Base-by-base conservation (phyloP, 228 moss, liverwort and hornwort species). In the Sphagnum magellanicum region DNA sequence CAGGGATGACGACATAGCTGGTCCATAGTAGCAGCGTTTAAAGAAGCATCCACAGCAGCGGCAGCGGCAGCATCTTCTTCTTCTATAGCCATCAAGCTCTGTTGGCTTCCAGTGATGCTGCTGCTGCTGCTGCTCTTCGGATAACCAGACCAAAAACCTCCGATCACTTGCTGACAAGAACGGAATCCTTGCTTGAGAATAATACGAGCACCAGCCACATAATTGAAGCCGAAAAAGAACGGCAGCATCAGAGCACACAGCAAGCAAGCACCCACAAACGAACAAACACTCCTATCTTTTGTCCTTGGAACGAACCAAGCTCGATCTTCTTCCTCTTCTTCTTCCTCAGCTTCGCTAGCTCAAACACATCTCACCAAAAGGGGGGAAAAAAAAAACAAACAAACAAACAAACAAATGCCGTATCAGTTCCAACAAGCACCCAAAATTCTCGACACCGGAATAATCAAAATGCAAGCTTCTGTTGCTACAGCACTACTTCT, bases 161-260 rank as follows among this genome's bases (percentile, higher is more conserved):
- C 49, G 47, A 64, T 48, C 14, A 49, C 64, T 48, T 48, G 64
- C 64, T 64, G 48, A 64, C 14, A 64, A 11, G 64, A 47, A 64
- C 49, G 48, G 14, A 64, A 13, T 64, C 48, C 50, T 49, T 64
- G 64, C 12, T 64, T 64, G 64, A 64, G 64, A 8, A 64, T 50
- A 6, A 49, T 50, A 3, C 64, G 64, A 10, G 64, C 49, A 10
- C 11, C 48, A 64, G 12, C 10, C 0, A 49, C 64, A 64, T 64
- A 64, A 47, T 64, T 50, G 4, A 49, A 48, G 9, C 48, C 5
- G 14, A 49, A 12, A 49, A 48, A 49, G 10, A 48, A 49, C 64
- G 48, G 64, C 48, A 64, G 64, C 64, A 64, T 64, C 48, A 64
- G 49, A 55, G 1, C 55, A 55, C 8, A 55, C 12, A 12, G 55